Evolutionary conservation across 1,139 yeast genomes (phyloP).

Genomic region (Candida glucosophila): DNA sequence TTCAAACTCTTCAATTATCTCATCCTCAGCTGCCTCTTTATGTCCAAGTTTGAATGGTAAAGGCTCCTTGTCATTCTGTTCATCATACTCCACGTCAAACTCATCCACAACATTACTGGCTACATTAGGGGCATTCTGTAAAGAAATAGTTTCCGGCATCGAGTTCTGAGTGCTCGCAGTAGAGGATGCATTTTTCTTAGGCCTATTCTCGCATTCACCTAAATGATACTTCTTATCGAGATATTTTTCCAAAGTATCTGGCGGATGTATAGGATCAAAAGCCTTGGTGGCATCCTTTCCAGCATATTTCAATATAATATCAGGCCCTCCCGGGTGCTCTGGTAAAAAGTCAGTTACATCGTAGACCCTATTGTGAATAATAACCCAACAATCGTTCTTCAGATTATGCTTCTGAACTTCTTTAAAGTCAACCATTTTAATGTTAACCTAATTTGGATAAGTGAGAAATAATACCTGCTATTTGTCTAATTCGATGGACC

Average conservation of each 20-base stretch:
- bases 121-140: constrained; percentile 1
- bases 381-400: constrained; percentile 46
- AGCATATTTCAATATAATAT: constrained; percentile 43
- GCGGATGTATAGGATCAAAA: constrained; percentile 75
- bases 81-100: constrained; percentile 40
- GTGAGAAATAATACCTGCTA: too few species aligned
- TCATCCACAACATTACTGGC: constrained; percentile 24
- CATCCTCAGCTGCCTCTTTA: constrained; percentile 5
- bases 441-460: too few species aligned
- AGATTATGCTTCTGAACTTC: constrained; percentile 32
- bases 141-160: not conserved
- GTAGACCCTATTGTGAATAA: constrained; percentile 42
- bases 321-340: constrained; percentile 50
- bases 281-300: constrained; percentile 55
- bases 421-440: not conserved
- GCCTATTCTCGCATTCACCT: constrained; percentile 29
- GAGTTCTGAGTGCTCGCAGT: not conserved
- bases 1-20: constrained; percentile 14
- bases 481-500: too few species aligned
- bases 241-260: constrained; percentile 54
- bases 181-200: constrained; percentile 1
- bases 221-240: constrained; percentile 22
- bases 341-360: constrained; percentile 41
- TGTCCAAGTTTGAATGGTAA: constrained; percentile 7
- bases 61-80: constrained; percentile 28